Conservation (phyloP, 1,284 basidiomycete species). For the Stereum hirsutum region DNA sequence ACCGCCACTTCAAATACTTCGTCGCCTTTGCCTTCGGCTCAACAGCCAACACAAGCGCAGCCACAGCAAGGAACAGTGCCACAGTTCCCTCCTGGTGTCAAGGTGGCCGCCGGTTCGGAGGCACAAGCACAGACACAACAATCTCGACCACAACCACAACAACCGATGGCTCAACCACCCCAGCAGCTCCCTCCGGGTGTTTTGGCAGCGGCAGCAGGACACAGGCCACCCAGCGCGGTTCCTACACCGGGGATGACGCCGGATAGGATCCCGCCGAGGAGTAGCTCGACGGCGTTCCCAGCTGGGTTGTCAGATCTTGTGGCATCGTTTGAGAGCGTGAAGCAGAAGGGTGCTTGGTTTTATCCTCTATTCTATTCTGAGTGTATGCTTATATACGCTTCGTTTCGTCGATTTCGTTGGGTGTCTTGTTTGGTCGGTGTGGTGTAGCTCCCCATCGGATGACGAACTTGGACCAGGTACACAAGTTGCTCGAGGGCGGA, state of each 20-base stretch:
- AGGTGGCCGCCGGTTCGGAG: constrained; percentile 35
- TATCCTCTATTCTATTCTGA: neutral
- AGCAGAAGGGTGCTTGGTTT: constrained; percentile 73
- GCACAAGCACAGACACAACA: no score
- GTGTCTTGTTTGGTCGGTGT: constrained; percentile 5
- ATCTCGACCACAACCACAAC: constrained; percentile 21
- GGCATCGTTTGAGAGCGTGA: constrained; percentile 90
- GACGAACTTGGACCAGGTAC: constrained; percentile 81
- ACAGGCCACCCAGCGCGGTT: constrained; percentile 23
- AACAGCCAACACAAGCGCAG: constrained; percentile 9
- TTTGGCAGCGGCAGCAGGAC: constrained; percentile 11
- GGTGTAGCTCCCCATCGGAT: constrained; percentile 74
- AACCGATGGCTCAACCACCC: constrained; percentile 17
- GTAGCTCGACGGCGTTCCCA: constrained; percentile 48
- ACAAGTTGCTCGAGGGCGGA: constrained; percentile 88
- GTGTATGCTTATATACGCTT: neutral
- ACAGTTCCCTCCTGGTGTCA: constrained; percentile 65
- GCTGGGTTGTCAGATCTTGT: constrained; percentile 89
- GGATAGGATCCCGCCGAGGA: constrained; percentile 18
- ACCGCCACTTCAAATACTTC: constrained; percentile 13
- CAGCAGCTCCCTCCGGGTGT: no score
- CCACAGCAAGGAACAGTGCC: constrained; percentile 31
- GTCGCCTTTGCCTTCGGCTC: constrained; percentile 16
- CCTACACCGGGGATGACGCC: constrained; percentile 22
- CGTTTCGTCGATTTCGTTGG: constrained; percentile 1